Conservation (phyloP, 2,329 filamentous ascomycete species). For the Penicillium glabrum region DNA sequence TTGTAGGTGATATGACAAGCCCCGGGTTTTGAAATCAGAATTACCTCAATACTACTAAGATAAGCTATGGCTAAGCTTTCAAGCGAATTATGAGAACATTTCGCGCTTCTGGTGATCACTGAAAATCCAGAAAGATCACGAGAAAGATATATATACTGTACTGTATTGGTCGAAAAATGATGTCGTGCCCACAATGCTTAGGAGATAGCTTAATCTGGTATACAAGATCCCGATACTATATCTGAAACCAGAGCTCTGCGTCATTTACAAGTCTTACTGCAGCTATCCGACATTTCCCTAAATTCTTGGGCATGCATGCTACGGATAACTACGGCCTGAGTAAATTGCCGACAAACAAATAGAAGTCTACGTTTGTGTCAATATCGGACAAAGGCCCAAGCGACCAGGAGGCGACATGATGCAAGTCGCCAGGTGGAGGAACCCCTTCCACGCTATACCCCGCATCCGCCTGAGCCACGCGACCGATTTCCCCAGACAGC, state of each 20-base stretch:
- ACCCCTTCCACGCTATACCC: constrained; percentile 16
- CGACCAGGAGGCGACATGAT: background rate
- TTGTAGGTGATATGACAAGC: background rate
- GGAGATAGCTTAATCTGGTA: too few species aligned
- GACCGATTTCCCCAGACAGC: constrained; percentile 25
- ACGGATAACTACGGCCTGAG: constrained; percentile 3
- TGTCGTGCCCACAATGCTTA: too few species aligned
- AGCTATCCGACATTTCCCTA: background rate
- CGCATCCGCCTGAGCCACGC: constrained; percentile 23
- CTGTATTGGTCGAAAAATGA: too few species aligned
- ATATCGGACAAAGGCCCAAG: background rate
- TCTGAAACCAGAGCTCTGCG: background rate
- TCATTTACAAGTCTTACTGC: background rate
- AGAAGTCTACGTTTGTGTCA: background rate
- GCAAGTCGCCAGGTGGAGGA: constrained; percentile 10
- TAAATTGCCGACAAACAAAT: background rate
- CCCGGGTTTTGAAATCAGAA: background rate
- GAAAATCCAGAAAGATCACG: too few species aligned
- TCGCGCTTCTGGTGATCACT: too few species aligned
- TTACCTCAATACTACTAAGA: background rate
- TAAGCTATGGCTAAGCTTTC: background rate
- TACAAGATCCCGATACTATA: too few species aligned
- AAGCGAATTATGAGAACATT: background rate
- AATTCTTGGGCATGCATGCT: background rate
- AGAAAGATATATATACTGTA: too few species aligned